Evolutionary conservation across 1,284 basidiomycete species (phyloP).

Genomic region (Pascua sp.): DNA sequence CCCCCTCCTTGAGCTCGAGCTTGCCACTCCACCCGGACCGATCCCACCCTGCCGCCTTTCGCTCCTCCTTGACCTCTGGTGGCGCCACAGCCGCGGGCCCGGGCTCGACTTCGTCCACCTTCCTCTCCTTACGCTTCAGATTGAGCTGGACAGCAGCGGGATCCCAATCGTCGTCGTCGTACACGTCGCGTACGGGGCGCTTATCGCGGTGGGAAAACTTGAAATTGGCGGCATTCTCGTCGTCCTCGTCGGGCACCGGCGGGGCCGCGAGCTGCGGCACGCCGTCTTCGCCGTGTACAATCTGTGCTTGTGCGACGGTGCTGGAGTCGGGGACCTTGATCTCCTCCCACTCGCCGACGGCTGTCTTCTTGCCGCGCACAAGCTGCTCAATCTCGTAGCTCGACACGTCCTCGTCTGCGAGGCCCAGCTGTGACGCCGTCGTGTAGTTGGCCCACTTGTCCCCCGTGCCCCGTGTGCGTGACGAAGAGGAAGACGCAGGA

Average conservation of each 20-base stretch:
- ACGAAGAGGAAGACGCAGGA: conserved; percentile 26
- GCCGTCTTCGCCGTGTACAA: conserved; percentile 2
- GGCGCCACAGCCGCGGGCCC: background rate
- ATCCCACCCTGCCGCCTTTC: conserved; percentile 10
- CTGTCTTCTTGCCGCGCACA: conserved; percentile 63
- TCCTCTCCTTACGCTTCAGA: conserved; percentile 37
- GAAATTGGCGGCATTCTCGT: conserved; percentile 33
- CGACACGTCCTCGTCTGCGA: conserved; percentile 63
- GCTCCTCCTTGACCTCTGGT: conserved; percentile 5
- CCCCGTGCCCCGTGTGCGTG: conserved; percentile 43
- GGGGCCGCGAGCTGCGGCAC: background rate
- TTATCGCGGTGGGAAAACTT: conserved; percentile 28
- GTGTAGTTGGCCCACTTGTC: conserved; percentile 81
- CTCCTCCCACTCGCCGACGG: conserved; percentile 79
- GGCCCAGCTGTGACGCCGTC: conserved; percentile 76
- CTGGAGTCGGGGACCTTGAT: conserved; percentile 48
- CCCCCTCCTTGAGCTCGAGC: background rate
- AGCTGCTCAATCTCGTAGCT: conserved; percentile 56
- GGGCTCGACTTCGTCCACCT: conserved; percentile 6
- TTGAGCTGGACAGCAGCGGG: conserved; percentile 28
- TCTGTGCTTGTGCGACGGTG: background rate
- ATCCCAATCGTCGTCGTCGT: conserved; percentile 46
- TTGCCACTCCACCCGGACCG: conserved; percentile 21
- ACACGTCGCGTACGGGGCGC: conserved; percentile 29
- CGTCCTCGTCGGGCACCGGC: conserved; percentile 19